Base-by-base conservation (phyloP, 345 rosid genomes). In the Trapa bicornis region DNA sequence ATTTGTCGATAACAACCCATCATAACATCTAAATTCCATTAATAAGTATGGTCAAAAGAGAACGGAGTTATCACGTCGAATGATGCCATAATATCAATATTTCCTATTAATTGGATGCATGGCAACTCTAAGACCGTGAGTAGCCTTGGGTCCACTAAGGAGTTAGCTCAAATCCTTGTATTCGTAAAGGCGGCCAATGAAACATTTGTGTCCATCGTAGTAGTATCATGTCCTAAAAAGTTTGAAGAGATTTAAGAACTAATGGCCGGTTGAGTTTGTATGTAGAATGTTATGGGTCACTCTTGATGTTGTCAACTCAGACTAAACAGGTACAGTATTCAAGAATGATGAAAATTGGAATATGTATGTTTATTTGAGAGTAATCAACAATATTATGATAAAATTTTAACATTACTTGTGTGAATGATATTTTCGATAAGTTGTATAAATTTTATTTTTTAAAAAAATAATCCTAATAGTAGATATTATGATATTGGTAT, bases 41-140 rank as follows among this genome's bases (percentile, higher is more conserved):
- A 89, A 70, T 89, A 89, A 1, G 87, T 81, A 36, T 87, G 84
- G 61, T 87, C 96, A 42, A 89, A 89, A 65, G 68, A 41, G 66
- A 92, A 92, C 0, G 96, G 96, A 1, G 95, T 92, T 9, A 86
- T 85, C 0, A 84, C 80, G 56, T 92, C 98, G 36, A 92, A 82
- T 0, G 96, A 93, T 15, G 77, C 89, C 5, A 85, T 78, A 1
- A 84, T 75, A 45, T 85, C 87, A 1, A 60, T 22, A 36, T 80
- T 85, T 37, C 91, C 80, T 1, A 90, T 88, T 16, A 32, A 71
- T 6, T 22, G 83, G 0, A 95, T 92, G 74, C 95, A 92, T 0
- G 88, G 77, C 91, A 89, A 83, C 33, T 72, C 82, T 3, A 92
- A 75, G n/a, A 86, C 85, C 79, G 86, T 92, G 0, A 87, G 76